Conservation (phyloP, 495 filamentous ascomycete genomes). For the Aspergillus ostianus region DNA sequence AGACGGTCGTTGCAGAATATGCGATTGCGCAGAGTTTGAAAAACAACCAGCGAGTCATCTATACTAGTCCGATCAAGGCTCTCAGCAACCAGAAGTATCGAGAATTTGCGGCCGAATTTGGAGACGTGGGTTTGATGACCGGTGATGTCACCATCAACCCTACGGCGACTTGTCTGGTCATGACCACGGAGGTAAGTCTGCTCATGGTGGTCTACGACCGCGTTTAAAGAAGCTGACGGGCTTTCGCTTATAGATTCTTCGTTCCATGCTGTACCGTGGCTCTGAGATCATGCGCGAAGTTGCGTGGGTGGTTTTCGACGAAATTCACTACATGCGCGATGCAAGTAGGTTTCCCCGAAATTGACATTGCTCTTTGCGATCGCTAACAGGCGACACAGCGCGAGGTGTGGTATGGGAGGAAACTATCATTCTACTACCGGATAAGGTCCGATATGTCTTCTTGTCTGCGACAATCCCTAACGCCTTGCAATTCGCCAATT, state of each 20-base stretch:
- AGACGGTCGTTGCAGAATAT: conserved; percentile 97
- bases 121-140: conserved; percentile 97
- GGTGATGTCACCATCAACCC: conserved; percentile 99
- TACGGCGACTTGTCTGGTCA: conserved; percentile 94
- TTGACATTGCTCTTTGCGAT: background rate
- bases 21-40: conserved; percentile 97
- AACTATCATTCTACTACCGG: conserved; percentile 93
- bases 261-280: conserved; percentile 96
- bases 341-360: conserved; percentile 45
- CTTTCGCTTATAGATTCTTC: conserved; percentile 62
- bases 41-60: conserved; percentile 96
- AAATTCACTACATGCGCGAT: conserved; percentile 98
- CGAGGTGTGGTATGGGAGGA: conserved; percentile 99
- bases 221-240: conserved; percentile 3
- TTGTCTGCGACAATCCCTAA: conserved; percentile 98
- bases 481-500: conserved; percentile 98
- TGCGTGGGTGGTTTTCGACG: conserved; percentile 95
- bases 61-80: conserved; percentile 98
- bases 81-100: conserved; percentile 98
- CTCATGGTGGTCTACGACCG: background rate
- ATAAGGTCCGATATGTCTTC: conserved; percentile 98
- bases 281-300: conserved; percentile 99
- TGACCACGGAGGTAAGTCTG: conserved; percentile 78
- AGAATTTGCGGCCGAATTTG: conserved; percentile 93
- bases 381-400: conserved; percentile 35